Percentiles rank a stretch among this genome's conserved stretches.
Evolutionary conservation across 306 rosid species (phyloP).

Genomic region (Lathyrus tuberosus): DNA sequence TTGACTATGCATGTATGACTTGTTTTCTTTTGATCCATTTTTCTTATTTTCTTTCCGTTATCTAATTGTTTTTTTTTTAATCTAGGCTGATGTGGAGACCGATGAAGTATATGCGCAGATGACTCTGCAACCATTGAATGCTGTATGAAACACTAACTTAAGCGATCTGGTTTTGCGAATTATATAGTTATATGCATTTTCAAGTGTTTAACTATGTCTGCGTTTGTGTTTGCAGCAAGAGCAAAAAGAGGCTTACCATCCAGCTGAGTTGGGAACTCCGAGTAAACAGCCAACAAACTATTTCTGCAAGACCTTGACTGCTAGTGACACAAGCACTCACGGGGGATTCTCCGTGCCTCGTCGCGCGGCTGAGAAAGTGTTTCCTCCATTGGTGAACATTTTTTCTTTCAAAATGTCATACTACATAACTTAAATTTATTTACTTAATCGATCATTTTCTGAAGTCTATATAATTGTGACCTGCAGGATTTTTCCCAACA

Average conservation of each 20-base stretch:
- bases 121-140: constrained; percentile 93
- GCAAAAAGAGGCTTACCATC: constrained; percentile 92
- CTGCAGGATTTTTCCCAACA: constrained; percentile 89
- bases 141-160: constrained; percentile 51
- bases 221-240: constrained; percentile 68
- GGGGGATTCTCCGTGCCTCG: constrained; percentile 99
- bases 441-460: constrained; percentile 4
- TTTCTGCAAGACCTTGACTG: constrained; percentile 94
- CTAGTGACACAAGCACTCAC: constrained; percentile 98
- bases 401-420: constrained; percentile 29
- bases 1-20: constrained; percentile 91
- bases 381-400: constrained; percentile 82
- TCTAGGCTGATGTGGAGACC: constrained; percentile 92
- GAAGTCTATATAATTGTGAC: constrained; percentile 24
- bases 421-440: neutral
- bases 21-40: constrained; percentile 18
- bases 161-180: constrained; percentile 9
- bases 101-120: constrained; percentile 93
- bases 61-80: constrained; percentile 21
- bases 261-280: constrained; percentile 83
- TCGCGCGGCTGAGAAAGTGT: constrained; percentile 98
- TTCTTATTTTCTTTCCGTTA: constrained; percentile 14
- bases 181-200: constrained; percentile 25
- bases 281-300: constrained; percentile 96
- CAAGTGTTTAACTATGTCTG: constrained; percentile 31